Conservation (phyloP, 352 stramenopile genomes). For the Pythium pyrilobum region DNA sequence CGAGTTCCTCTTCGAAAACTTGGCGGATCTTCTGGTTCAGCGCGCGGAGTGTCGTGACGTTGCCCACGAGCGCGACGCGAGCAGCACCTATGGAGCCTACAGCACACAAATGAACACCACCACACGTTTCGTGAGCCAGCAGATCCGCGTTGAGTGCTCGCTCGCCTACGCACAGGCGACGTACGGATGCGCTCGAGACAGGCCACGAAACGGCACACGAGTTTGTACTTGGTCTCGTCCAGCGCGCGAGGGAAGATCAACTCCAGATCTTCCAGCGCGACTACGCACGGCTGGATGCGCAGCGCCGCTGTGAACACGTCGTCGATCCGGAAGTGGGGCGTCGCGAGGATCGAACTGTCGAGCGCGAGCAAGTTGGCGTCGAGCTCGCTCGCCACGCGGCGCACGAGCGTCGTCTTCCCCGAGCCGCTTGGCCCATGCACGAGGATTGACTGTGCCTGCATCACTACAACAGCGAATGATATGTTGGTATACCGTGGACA, state of each 20-base stretch:
- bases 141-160: no score
- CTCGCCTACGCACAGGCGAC: background rate
- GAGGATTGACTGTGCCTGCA: slow-evolving; percentile 40
- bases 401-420: slow-evolving; percentile 68
- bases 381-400: slow-evolving; percentile 41
- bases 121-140: no score
- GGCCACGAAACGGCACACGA: slow-evolving; percentile 52
- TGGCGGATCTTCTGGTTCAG: slow-evolving; percentile 65
- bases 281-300: slow-evolving; percentile 60
- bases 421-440: slow-evolving; percentile 60
- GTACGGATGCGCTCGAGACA: slow-evolving; percentile 59
- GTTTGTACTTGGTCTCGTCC: slow-evolving; percentile 69
- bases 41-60: slow-evolving; percentile 40
- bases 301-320: slow-evolving; percentile 66
- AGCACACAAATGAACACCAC: background rate
- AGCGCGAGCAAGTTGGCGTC: slow-evolving; percentile 51
- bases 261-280: slow-evolving; percentile 73
- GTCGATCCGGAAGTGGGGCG: slow-evolving; percentile 44
- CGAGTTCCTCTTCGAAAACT: slow-evolving; percentile 73
- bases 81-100: slow-evolving; percentile 24
- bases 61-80: slow-evolving; percentile 58
- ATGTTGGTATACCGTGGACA: background rate
- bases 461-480: background rate
- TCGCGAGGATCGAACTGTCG: slow-evolving; percentile 55
- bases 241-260: slow-evolving; percentile 63